Percentiles rank a stretch among this genome's conserved stretches.
phyloP scores from a whole-genome alignment of 2,329 filamentous ascomycete genomes.

The Epichloe sylvatica region DNA sequence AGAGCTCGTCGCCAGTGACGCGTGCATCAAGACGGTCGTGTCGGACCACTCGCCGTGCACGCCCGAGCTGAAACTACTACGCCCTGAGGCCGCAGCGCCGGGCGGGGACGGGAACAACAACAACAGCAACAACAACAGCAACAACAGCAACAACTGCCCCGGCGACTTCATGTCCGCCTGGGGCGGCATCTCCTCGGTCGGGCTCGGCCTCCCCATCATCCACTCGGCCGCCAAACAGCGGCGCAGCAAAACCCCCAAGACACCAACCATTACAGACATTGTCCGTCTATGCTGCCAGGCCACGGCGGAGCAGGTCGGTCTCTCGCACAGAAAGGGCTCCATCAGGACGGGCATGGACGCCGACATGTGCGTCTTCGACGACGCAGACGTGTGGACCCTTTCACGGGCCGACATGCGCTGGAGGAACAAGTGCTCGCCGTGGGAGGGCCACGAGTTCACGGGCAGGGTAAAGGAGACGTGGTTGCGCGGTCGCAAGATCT shows the following conservation, averaged over 20 bases:
- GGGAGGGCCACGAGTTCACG: conserved; percentile 64
- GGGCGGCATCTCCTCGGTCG: conserved; percentile 92
- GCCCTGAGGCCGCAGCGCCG: conserved; percentile 36
- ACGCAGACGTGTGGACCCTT: conserved; percentile 63
- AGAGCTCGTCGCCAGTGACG: conserved; percentile 56
- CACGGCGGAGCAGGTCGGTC: conserved; percentile 76
- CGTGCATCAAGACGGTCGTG: conserved; percentile 81
- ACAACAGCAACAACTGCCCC: neutral
- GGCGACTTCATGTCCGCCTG: conserved; percentile 94
- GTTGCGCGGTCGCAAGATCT: conserved; percentile 65
- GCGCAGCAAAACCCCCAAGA: conserved; percentile 32
- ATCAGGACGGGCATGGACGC: conserved; percentile 68
- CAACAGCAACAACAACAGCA: no score
- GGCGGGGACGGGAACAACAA: neutral
- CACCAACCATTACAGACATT: conserved; percentile 55
- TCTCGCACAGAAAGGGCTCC: conserved; percentile 66
- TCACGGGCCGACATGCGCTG: conserved; percentile 74
- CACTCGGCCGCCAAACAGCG: conserved; percentile 61
- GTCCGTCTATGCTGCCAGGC: conserved; percentile 75
- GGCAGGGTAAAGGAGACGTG: conserved; percentile 78
- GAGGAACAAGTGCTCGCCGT: conserved; percentile 83
- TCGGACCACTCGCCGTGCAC: conserved; percentile 96
- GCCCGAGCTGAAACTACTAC: conserved; percentile 77
- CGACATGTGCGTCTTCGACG: conserved; percentile 85
- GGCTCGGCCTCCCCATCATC: conserved; percentile 80